phyloP scores from a whole-genome alignment of 2,329 filamentous ascomycete genomes.

The Macroventuria anomochaeta region DNA sequence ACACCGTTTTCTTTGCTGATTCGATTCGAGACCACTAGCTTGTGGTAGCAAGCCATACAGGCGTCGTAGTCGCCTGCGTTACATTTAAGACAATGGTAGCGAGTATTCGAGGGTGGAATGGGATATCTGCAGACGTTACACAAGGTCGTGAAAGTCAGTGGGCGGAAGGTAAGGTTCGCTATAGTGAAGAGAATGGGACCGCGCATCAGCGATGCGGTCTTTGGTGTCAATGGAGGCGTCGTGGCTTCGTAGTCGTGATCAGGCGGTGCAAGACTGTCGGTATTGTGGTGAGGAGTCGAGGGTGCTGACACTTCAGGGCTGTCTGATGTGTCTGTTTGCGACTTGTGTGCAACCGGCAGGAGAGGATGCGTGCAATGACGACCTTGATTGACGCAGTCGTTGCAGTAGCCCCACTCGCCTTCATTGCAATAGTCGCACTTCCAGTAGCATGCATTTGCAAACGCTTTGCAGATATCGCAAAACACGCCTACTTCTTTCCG shows the following conservation, averaged over 20 bases:
- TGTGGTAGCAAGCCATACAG: slow-evolving; percentile 78
- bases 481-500: slow-evolving; percentile 82
- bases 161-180: slow-evolving; percentile 61
- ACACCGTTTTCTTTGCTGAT: slow-evolving; percentile 78
- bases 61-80: slow-evolving; percentile 86
- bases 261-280: slow-evolving; percentile 30
- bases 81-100: slow-evolving; percentile 83
- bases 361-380: slow-evolving; percentile 82
- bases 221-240: slow-evolving; percentile 51
- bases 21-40: slow-evolving; percentile 66
- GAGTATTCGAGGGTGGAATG: slow-evolving; percentile 71
- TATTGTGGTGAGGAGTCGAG: slow-evolving; percentile 25
- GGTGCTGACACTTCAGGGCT: slow-evolving; percentile 18
- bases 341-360: slow-evolving; percentile 73
- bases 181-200: slow-evolving; percentile 44
- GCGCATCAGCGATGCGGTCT: slow-evolving; percentile 52
- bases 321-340: slow-evolving; percentile 15
- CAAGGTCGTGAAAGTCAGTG: slow-evolving; percentile 73
- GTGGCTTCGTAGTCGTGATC: slow-evolving; percentile 36
- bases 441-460: slow-evolving; percentile 87
- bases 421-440: slow-evolving; percentile 86
- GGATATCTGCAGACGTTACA: slow-evolving; percentile 80
- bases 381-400: slow-evolving; percentile 82
- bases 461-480: slow-evolving; percentile 75
- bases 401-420: slow-evolving; percentile 95